Conservation (phyloP, 202 grass and related monocot species). For the Zizania palustris region DNA sequence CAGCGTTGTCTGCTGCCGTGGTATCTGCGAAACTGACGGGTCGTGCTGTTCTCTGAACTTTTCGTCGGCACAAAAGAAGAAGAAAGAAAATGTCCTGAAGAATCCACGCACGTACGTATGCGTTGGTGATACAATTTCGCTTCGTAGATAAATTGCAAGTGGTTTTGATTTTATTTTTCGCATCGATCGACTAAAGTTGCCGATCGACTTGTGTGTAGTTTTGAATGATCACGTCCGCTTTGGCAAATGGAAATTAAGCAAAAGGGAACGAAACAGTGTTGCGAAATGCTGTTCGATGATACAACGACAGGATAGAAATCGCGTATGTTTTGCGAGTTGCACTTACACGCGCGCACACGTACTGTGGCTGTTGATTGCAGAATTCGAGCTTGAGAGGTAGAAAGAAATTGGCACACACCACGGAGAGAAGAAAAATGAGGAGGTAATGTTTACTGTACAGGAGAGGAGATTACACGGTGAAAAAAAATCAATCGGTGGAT, state of each 20-base stretch:
- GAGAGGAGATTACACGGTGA: neutral
- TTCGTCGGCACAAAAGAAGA: neutral
- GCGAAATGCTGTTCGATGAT: neutral
- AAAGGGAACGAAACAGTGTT: neutral
- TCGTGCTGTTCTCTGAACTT: neutral
- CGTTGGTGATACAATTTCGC: neutral
- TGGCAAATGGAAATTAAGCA: neutral
- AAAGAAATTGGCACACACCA: neutral
- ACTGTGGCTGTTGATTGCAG: neutral
- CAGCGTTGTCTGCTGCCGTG: no score
- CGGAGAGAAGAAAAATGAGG: neutral
- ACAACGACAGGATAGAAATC: no score
- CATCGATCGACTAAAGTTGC: neutral
- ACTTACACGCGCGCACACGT: neutral
- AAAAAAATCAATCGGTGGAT: no score
- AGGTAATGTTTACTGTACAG: constrained; percentile 30
- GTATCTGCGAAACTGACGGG: neutral
- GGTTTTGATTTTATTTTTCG: neutral
- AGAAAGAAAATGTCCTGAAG: no score
- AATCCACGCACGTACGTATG: neutral
- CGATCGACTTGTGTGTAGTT: neutral
- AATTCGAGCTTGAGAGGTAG: neutral
- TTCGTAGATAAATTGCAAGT: constrained; percentile 27
- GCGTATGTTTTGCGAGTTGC: neutral
- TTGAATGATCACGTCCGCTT: neutral